Evolutionary conservation across 768 basidiomycete genomes (phyloP), one percentile per base, ranked within the genome.

Genomic region (Exidia glandulosa): DNA sequence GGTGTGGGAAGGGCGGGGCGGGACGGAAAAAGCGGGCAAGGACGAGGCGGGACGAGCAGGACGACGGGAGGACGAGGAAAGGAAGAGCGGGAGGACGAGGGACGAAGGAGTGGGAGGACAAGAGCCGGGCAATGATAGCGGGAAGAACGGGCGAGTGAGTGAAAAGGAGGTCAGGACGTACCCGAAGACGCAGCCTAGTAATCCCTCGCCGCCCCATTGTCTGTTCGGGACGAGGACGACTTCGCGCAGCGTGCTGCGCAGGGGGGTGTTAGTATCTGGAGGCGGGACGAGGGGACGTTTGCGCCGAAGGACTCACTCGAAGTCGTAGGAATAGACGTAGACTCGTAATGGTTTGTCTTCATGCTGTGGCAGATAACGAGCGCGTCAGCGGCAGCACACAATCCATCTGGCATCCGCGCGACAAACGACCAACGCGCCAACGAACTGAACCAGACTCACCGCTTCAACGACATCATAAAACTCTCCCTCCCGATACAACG

Each of bases 241-340:
- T 69, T 97, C 94, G 63, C 94, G 79, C 54, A 95, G 80, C 45
- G 92, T 89, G 70, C 94, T 96, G 65, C 59, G 65, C 57, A 41
- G n/a, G n/a, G n/a, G n/a, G n/a, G n/a, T n/a, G n/a, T n/a, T n/a
- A n/a, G n/a, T 31, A 57, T 63, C 33, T 50, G 37, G 32, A 16
- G 45, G 33, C 58, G 13, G 56, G 16, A 10, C 0, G 56, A 23
- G 61, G 30, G 14, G 29, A 58, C 2, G 16, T 63, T 61, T 32
- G 60, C 37, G 34, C 60, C 56, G 27, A 2, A 54, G 59, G 32
- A 77, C 91, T 57, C 72, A 94, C 93, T 96, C 92, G 70, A 96
- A 94, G 72, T 97, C 95, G 63, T 91, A 86, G 14, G 94, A 96
- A 72, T 98, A 99, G 5, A 99, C 94, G 68, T 94, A 97, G 30